Evolutionary conservation across 805 yeast genomes (phyloP).

Genomic region (Komagataella ulmi): DNA sequence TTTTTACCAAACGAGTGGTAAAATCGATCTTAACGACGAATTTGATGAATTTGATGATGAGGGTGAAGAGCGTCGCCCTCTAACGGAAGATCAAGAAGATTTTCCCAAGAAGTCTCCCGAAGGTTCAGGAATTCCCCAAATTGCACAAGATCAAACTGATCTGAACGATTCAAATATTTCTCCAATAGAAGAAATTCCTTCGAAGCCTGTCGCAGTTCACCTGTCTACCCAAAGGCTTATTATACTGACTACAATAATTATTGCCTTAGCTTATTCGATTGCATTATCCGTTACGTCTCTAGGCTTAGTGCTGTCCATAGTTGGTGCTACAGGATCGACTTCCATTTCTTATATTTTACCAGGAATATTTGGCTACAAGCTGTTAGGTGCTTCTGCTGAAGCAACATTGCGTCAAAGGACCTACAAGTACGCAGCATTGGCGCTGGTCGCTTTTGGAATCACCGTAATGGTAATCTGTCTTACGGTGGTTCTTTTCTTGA

Average conservation of each 20-base stretch:
- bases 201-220: slow-evolving; percentile 5
- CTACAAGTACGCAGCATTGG: slow-evolving; percentile 36
- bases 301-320: slow-evolving; percentile 73
- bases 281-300: slow-evolving; percentile 62
- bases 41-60: slow-evolving; percentile 5
- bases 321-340: slow-evolving; percentile 90
- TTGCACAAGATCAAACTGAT: neutral
- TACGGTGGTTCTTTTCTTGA: slow-evolving; percentile 18
- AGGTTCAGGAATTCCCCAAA: neutral
- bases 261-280: slow-evolving; percentile 42
- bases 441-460: slow-evolving; percentile 55
- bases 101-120: slow-evolving; percentile 5
- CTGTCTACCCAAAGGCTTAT: slow-evolving; percentile 15
- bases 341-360: slow-evolving; percentile 85
- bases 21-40: neutral
- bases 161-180: neutral
- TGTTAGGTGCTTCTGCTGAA: slow-evolving; percentile 35
- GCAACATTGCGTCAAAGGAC: slow-evolving; percentile 15
- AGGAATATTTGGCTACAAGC: slow-evolving; percentile 70
- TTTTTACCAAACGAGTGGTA: neutral
- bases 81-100: slow-evolving; percentile 2
- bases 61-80: slow-evolving; percentile 5
- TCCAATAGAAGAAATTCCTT: slow-evolving; percentile 1
- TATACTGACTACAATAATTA: slow-evolving; percentile 26
- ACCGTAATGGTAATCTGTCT: slow-evolving; percentile 33